These are phyloP conservation scores for Oryza australiensis DNA, from an alignment of 176 grass and related monocot genomes.

Conservation along the genomic window DNA sequence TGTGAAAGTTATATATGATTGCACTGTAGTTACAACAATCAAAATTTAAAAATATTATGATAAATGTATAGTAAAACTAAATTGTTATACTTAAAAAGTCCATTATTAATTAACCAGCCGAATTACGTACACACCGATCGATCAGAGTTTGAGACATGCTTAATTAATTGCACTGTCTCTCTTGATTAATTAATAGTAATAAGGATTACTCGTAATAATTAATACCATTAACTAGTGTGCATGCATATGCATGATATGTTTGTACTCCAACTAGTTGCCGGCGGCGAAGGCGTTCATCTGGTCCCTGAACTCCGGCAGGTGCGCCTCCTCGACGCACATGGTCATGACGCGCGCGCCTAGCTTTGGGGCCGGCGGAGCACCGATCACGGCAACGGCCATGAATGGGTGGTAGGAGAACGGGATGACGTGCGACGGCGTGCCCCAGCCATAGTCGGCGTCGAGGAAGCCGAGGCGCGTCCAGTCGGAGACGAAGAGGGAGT, in stretches of 20 bases:
- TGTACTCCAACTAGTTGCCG: not conserved
- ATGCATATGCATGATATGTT: too few relatives aligned
- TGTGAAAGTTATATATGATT: too few relatives aligned
- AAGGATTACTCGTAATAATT: not conserved
- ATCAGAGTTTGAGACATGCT: too few relatives aligned
- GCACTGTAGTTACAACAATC: too few relatives aligned
- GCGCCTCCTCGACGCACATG: constrained; percentile 78
- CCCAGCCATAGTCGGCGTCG: constrained; percentile 87
- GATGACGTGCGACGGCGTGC: constrained; percentile 55
- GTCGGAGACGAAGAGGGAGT: constrained; percentile 82
- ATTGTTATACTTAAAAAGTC: too few relatives aligned
- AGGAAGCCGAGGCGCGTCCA: constrained; percentile 77
- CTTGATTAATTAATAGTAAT: too few relatives aligned
- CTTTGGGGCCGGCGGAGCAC: constrained; percentile 59
- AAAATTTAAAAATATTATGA: too few relatives aligned
- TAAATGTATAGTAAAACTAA: too few relatives aligned
- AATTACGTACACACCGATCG: too few relatives aligned
- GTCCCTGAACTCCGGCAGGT: constrained; percentile 61
- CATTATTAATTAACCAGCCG: too few relatives aligned
- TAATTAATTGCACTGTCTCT: too few relatives aligned
- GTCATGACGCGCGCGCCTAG: constrained; percentile 71
- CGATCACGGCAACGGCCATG: constrained; percentile 85
- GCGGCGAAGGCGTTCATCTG: constrained; percentile 63
- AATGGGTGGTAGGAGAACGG: constrained; percentile 71
- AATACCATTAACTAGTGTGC: not conserved